Base-by-base conservation (phyloP, 306 rosid species). In the Castanea mollissima region DNA sequence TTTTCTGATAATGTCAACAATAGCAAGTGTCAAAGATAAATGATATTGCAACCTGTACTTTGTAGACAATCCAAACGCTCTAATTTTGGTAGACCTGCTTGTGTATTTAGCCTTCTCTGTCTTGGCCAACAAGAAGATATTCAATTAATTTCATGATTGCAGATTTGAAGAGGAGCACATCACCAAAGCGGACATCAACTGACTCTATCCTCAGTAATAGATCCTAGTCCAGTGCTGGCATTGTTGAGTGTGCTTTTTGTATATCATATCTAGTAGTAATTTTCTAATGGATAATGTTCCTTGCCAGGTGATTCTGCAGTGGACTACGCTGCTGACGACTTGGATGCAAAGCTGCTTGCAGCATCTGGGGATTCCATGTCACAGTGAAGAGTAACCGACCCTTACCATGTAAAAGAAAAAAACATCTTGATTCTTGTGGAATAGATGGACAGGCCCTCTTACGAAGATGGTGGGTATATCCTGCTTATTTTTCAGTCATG, bases 181-280 rank as follows among this genome's bases (percentile, higher is more conserved):
- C 89, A 44, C 88, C 89, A 2, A 68, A 56, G n/a, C 88, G 81
- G 51, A 29, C 86, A 70, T 87, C 97, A 0, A 5, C 78, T 7
- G 97, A 90, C 80, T 90, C 97, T 49, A 3, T 86, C 51, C 83
- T 78, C 19, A 88, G 98, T 94, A 90, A 88, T 81, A 32, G 14
- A 78, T 79, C 64, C 18, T 64, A 16, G 23, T 11, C 60, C 29
- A 15, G 41, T 7, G 19, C 77, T 32, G 20, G 29, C 77, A 31
- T 32, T 56, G 31, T 18, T 18, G 18, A 56, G 14, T 56, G 46
- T 34, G 31, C 25, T 19, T 55, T 29, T 11, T 6, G 67, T 65
- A 15, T 62, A 67, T 21, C 75, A 21, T 51, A 57, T 34, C 27
- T 5, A 6, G 15, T 80, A 27, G 34, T 44, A 75, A 12, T 57